Evolutionary conservation across 148 eudicot species (phyloP).

Genomic region (Fagopyrum tataricum): DNA sequence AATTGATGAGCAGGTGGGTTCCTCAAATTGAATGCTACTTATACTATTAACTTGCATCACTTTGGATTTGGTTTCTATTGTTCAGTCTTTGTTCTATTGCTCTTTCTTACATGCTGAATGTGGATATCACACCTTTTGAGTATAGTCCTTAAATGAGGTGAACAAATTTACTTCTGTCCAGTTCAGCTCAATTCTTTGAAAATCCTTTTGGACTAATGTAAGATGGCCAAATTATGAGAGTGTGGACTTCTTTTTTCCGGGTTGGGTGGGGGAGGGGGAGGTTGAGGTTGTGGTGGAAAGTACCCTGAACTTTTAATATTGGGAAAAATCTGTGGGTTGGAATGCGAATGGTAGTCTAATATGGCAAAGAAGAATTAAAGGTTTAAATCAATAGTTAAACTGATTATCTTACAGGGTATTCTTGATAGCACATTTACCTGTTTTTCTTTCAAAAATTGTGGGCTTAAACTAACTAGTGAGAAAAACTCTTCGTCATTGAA

Average conservation of each 20-base stretch:
- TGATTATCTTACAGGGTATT: too few relatives aligned
- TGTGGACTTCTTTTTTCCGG: not conserved
- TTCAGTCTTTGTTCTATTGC: not conserved
- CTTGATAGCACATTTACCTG: too few relatives aligned
- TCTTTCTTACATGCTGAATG: not conserved
- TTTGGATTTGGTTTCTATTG: not conserved
- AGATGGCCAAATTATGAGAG: not conserved
- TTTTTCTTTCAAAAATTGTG: too few relatives aligned
- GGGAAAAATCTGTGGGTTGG: not conserved
- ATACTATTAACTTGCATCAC: not conserved
- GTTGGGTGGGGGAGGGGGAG: too few relatives aligned
- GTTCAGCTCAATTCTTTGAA: not conserved
- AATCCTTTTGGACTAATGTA: too few relatives aligned
- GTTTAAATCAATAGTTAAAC: too few relatives aligned
- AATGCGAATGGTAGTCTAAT: not conserved
- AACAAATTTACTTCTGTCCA: not conserved
- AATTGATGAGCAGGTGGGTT: slow-evolving; percentile 60
- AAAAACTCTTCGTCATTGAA: too few relatives aligned
- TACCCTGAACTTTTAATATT: not conserved
- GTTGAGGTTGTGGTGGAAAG: not conserved
- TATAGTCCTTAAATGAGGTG: not conserved
- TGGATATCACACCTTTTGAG: not conserved
- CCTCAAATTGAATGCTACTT: not conserved
- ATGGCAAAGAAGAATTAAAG: too few relatives aligned
- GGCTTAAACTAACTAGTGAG: too few relatives aligned